Evolutionary conservation across 345 rosid genomes (phyloP), one percentile per base, ranked within the genome.

Genomic region (Balakata baccata): DNA sequence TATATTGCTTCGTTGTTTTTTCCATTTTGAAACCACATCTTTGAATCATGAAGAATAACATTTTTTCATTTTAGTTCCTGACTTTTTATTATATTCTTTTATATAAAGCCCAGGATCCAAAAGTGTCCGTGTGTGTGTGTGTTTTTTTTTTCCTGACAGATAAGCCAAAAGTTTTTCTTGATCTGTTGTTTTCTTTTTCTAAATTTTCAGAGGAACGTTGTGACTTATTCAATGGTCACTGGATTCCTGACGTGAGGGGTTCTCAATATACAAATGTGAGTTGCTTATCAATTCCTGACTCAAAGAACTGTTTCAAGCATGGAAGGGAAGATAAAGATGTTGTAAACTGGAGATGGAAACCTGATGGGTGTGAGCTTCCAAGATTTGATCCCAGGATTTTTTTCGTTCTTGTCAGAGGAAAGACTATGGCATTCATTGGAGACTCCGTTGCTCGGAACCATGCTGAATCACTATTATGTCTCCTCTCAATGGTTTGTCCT

Each of bases 291-390:
- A 82, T 94, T 74, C 97, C 98, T 4, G 80, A 74, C n/a, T 88
- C 97, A 0, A 89, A 88, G 79, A 86, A 92, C 71, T 89, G 97
- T 23, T 87, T 94, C 60, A 80, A 50, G 76, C 83, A 92, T 29
- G 98, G 98, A 7, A 88, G 96, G 79, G 49, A 7, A 58, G 94
- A 95, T 79, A 74, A 3, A 69, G 92, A 81, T 69, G 92, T 90
- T 67, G 81, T 90, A 50, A 87, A 78, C n/a, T 95, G 97, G 99
- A 87, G 90, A 80, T 92, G 99, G 99, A 89, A 89, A 80, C 99
- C 99, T 0, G 76, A 89, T 12, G 76, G 58, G 18, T 95, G 99
- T 73, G 78, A 87, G 52, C 89, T 95, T 71, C 90, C 92, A 0
- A 81, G 88, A 85, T 89, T 92, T 66, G 89, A 87, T 75, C 81